These are phyloP conservation scores for Populus hybrid DNA, from an alignment of 441 rosid species.

Conservation along the genomic window DNA sequence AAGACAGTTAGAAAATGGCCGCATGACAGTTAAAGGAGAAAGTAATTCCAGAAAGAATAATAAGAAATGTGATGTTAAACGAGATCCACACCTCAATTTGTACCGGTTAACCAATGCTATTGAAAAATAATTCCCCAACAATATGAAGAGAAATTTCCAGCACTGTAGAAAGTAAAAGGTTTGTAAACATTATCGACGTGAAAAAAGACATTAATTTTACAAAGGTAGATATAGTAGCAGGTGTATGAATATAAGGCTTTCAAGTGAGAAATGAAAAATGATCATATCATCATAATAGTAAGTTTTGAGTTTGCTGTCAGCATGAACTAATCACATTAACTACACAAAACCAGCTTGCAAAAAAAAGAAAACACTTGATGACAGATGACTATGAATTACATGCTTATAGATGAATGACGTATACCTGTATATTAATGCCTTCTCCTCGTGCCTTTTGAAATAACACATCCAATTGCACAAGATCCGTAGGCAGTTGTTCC, in stretches of 20 bases:
- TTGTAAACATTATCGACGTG: slow-evolving; percentile 21
- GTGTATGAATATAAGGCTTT: background rate
- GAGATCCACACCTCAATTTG: slow-evolving; percentile 59
- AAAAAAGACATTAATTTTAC: background rate
- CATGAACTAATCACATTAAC: background rate
- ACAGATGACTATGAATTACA: slow-evolving; percentile 11
- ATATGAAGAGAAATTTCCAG: slow-evolving; percentile 79
- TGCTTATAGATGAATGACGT: slow-evolving; percentile 12
- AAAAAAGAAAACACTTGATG: background rate
- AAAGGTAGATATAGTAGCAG: background rate
- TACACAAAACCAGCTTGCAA: background rate
- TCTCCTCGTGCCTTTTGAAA: slow-evolving; percentile 65
- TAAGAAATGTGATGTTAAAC: slow-evolving; percentile 13
- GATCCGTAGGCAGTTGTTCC: slow-evolving; percentile 90
- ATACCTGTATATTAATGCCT: slow-evolving; percentile 77
- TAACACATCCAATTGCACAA: slow-evolving; percentile 72
- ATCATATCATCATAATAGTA: background rate
- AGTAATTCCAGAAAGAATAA: background rate
- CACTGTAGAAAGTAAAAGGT: slow-evolving; percentile 61
- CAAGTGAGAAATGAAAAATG: background rate
- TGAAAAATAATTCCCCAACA: slow-evolving; percentile 74
- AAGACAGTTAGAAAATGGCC: background rate
- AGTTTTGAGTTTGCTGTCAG: background rate
- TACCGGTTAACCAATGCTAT: slow-evolving; percentile 90
- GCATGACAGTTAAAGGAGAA: background rate